A percentile compares a stretch with the other conserved stretches of the same genome.
Conservation (phyloP, 306 rosid genomes). For the Chamaecrista fasciculata region DNA sequence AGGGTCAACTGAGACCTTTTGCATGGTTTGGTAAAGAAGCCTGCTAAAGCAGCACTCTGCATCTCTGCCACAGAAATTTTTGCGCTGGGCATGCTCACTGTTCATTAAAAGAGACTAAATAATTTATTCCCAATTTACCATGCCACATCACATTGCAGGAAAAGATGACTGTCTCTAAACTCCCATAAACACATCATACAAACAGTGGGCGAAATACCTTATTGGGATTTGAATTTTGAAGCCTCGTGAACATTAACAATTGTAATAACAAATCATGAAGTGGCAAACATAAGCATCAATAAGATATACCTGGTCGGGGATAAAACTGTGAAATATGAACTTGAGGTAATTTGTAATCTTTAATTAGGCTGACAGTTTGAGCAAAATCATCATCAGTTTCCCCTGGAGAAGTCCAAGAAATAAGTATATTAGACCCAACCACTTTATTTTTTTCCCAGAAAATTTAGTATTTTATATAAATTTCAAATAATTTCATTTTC, state of each 20-base stretch:
- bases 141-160: background rate
- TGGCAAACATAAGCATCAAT: background rate
- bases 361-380: conserved; percentile 69
- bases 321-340: conserved; percentile 98
- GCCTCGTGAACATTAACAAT: background rate
- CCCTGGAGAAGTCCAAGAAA: conserved; percentile 57
- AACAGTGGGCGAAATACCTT: background rate
- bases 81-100: background rate
- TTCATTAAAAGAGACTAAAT: background rate
- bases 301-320: conserved; percentile 84
- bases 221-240: background rate
- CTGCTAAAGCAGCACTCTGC: background rate
- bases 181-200: background rate
- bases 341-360: conserved; percentile 79
- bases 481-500: background rate
- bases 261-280: background rate
- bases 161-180: background rate
- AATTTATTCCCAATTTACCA: background rate
- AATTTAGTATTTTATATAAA: conserved; percentile 11
- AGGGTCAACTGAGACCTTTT: background rate
- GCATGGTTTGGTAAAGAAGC: background rate
- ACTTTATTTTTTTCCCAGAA: background rate
- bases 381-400: conserved; percentile 91
- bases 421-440: conserved; percentile 1
- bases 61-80: background rate